Conservation (phyloP, 2,329 filamentous ascomycete genomes). For the Fusarium nematophilum region DNA sequence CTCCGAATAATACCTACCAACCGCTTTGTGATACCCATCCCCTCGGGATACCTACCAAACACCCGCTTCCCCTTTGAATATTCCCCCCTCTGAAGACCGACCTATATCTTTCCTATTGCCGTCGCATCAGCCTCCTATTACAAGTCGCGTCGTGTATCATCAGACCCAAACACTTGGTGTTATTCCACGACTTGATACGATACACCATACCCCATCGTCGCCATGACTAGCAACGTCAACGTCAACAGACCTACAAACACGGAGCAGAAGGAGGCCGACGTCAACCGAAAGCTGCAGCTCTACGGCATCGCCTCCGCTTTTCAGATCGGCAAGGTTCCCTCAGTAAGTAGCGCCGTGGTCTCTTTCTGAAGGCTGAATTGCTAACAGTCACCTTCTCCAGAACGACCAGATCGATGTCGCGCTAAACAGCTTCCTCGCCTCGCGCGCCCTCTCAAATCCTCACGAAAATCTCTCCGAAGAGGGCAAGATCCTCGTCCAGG, state of each 20-base stretch:
- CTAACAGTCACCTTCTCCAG: constrained; percentile 53
- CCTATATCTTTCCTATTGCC: constrained; percentile 5
- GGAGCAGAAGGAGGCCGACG: constrained; percentile 83
- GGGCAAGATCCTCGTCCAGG: constrained; percentile 80
- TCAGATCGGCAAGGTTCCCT: constrained; percentile 88
- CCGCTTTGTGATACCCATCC: constrained; percentile 48
- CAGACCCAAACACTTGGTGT: constrained; percentile 12
- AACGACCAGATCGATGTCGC: constrained; percentile 97
- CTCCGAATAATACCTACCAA: constrained; percentile 35
- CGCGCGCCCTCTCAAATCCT: constrained; percentile 75
- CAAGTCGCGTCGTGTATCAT: constrained; percentile 8
- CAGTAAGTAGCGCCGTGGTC: constrained; percentile 65
- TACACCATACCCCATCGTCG: constrained; percentile 31
- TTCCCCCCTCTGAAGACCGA: constrained; percentile 8
- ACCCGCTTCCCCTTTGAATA: constrained; percentile 25
- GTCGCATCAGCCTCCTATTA: constrained; percentile 1
- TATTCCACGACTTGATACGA: constrained; percentile 28
- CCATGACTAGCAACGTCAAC: constrained; percentile 53
- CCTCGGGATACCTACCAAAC: constrained; percentile 27
- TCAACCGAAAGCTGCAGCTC: constrained; percentile 93
- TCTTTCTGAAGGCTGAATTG: not conserved
- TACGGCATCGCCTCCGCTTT: constrained; percentile 93
- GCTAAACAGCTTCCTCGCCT: constrained; percentile 85
- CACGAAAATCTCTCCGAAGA: constrained; percentile 83
- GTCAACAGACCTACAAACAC: constrained; percentile 81